Conservation (phyloP, 177 flowering plant genomes). For the Tripterygium wilfordii region DNA sequence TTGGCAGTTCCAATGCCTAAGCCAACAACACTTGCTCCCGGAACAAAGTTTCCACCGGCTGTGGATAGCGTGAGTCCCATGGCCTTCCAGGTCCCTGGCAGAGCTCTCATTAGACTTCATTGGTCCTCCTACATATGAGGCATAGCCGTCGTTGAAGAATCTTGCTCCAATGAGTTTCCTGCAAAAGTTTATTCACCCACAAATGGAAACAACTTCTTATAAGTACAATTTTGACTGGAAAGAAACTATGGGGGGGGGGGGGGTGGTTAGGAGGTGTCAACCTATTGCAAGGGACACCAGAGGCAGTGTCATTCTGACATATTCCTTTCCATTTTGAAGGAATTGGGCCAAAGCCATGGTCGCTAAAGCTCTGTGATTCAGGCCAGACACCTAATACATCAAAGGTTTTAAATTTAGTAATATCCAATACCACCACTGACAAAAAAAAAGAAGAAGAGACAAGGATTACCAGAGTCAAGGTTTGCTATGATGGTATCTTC, state of each 20-base stretch:
- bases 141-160: slow-evolving; percentile 46
- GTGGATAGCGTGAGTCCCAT: slow-evolving; percentile 75
- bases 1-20: slow-evolving; percentile 55
- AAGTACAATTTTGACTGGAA: too few relatives aligned
- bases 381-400: slow-evolving; percentile 64
- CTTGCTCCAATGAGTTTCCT: slow-evolving; percentile 76
- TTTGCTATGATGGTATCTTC: slow-evolving; percentile 51
- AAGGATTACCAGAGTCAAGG: slow-evolving; percentile 45
- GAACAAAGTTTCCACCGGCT: slow-evolving; percentile 60
- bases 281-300: slow-evolving; percentile 64
- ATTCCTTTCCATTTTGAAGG: slow-evolving; percentile 66
- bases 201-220: too few relatives aligned
- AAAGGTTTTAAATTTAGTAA: too few relatives aligned
- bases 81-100: slow-evolving; percentile 53
- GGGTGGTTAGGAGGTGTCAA: too few relatives aligned
- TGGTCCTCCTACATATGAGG: neutral
- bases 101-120: slow-evolving; percentile 6
- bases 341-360: slow-evolving; percentile 48
- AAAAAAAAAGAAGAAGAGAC: too few relatives aligned
- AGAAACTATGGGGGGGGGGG: too few relatives aligned
- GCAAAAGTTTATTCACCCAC: too few relatives aligned
- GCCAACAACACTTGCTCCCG: slow-evolving; percentile 44
- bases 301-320: slow-evolving; percentile 31
- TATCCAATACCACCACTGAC: too few relatives aligned
- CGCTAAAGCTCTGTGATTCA: slow-evolving; percentile 59